Evolutionary conservation across 2,329 filamentous ascomycete species (phyloP), one percentile per base, ranked within the genome.

Genomic region (Colletotrichum sojae): DNA sequence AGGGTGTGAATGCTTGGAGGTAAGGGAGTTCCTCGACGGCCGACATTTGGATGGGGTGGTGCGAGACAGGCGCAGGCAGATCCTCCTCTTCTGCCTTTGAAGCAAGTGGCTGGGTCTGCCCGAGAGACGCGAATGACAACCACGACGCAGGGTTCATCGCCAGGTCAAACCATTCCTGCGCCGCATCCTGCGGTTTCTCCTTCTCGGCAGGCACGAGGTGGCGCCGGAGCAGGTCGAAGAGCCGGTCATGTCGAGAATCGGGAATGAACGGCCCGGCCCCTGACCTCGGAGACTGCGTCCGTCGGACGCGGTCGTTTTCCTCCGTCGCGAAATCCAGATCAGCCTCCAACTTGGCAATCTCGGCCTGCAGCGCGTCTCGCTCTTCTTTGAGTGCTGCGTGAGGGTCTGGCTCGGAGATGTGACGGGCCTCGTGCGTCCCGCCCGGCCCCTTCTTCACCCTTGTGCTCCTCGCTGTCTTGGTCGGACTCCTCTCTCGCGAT

Each of bases 1-100:
- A 84, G 0, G 91, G 89, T 0, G 89, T 92, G 73, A 96, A 94
- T 9, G 91, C 84, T 53, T 91, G 88, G 0, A 95, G 83, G 72
- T 91, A 94, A 0, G 91, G 89, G 2, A 92, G 80, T 57, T 92
- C 88, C 69, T 94, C 88, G 0, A 85, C 82, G 2, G 91, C 84
- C 1, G 87, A 84, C 80, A 94, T 84, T 1, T 84, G 84, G 2
- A 89, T 75, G 0, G 91, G 93, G 59, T 88, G 86, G 74, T 95
- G 92, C 1, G 91, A 92, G 8, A 86, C 81, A 0, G 86, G 77
- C 2, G 83, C 80, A 22, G 78, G 78, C 5, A 80, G 75, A 3
- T 81, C 74, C 4, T 82, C 75, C 12, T 79, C 76, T 12, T 77
- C 71, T 45, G 75, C 73, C 0, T 77, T 72, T 3, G 75, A 10